Evolutionary conservation across 495 filamentous ascomycete genomes (phyloP), one percentile per base, ranked within the genome.

Genomic region (Cryomyces minteri): DNA sequence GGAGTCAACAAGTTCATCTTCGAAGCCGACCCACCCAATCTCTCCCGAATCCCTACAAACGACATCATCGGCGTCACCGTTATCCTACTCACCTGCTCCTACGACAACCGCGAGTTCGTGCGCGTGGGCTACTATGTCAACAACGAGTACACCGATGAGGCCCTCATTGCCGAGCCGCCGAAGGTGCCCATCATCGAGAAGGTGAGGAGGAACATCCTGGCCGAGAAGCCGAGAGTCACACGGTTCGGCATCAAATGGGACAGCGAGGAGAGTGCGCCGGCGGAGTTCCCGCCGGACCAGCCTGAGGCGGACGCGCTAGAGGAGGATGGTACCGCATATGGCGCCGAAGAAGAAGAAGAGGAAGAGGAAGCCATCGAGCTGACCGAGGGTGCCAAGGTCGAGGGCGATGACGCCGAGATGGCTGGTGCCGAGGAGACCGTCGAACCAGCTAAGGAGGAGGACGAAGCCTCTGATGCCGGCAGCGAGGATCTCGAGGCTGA

Each of bases 241-340:
- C 73, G 90, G 44, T 98, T 98, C 55, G 86, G 87, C n/a, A 98
- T 98, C 65, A 96, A 96, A 66, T 98, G 90, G 90, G 90, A 98
- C 58, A 83, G 83, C 9, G 90, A 98, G 58, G 88, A 87, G 46
- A 90, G 85, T 61, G 90, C 92, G 25, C 90, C 90, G 4, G 74
- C 92, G 41, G 88, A 96, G 65, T 96, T 84, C 62, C 90, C 90
- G 6, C 90, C 90, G 43, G 90, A 96, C 58, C 90, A 98, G 65
- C 88, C 92, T 18, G 92, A 96, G 58, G 90, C 85, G 41, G 90
- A 98, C 57, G 67, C 73, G 40, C 72, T 76, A 42, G 83, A 77
- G 25, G 90, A 95, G 51, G 90, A 94, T 55, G 84, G 71, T 39
- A 68, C 76, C 12, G 73, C 80, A 46, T 98, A 96, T 57, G 90